These are phyloP conservation scores for Spathaspora sp. DNA, from an alignment of 1,139 yeast species.

Conservation along the genomic window DNA sequence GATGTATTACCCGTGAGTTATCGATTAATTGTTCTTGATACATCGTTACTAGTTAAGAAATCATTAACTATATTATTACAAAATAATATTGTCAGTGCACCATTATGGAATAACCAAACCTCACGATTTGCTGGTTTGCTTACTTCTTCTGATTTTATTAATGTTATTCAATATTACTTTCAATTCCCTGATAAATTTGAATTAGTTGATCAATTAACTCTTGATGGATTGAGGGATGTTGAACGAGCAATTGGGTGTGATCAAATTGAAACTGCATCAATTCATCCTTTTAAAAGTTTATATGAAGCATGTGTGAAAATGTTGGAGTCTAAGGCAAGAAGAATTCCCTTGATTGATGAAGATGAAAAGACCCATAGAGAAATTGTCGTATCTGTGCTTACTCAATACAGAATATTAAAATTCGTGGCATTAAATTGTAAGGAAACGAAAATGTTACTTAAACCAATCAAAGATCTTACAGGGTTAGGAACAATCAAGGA, in stretches of 20 bases:
- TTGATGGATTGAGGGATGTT: conserved; percentile 82
- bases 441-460: conserved; percentile 81
- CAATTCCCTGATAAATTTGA: conserved; percentile 90
- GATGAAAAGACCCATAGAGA: conserved; percentile 93
- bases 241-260: conserved; percentile 87
- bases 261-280: conserved; percentile 83
- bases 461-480: conserved; percentile 67
- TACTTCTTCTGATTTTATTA: conserved; percentile 90
- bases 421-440: conserved; percentile 95
- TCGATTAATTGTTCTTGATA: conserved; percentile 89
- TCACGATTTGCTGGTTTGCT: conserved; percentile 92
- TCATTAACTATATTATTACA: conserved; percentile 87
- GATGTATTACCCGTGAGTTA: conserved; percentile 97
- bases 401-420: conserved; percentile 94
- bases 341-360: conserved; percentile 92
- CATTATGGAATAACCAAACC: conserved; percentile 90
- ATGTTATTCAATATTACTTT: conserved; percentile 92
- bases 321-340: conserved; percentile 85
- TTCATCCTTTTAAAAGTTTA: conserved; percentile 87
- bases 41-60: conserved; percentile 85
- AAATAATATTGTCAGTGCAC: conserved; percentile 94
- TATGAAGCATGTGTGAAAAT: conserved; percentile 94
- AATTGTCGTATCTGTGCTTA: conserved; percentile 90
- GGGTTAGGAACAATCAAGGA: conserved; percentile 60
- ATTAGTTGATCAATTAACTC: conserved; percentile 79